Evolutionary conservation across 2,329 filamentous ascomycete species (phyloP).

Genomic region (Dichotomopilus funicola): DNA sequence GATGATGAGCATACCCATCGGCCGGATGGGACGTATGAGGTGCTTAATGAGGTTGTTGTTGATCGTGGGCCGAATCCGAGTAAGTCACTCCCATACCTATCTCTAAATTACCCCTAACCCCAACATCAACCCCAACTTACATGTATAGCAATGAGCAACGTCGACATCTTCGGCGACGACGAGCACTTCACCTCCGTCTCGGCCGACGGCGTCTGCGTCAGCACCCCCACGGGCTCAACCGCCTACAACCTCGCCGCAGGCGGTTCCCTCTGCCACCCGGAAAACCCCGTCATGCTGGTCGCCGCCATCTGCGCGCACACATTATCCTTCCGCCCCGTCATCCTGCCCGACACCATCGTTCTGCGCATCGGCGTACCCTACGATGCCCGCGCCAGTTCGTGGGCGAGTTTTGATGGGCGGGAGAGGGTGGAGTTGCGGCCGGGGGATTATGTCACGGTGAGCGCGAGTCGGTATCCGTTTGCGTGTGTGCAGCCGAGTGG

Average conservation of each 20-base stretch:
- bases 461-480: conserved; percentile 73
- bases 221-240: conserved; percentile 89
- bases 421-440: conserved; percentile 74
- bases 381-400: conserved; percentile 78
- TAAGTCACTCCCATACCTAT: conserved; percentile 15
- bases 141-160: conserved; percentile 71
- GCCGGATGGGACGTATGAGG: conserved; percentile 79
- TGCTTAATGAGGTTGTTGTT: conserved; percentile 94
- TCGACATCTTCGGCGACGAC: conserved; percentile 89
- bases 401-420: conserved; percentile 96
- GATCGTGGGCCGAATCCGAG: conserved; percentile 86
- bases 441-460: conserved; percentile 80
- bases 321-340: conserved; percentile 90
- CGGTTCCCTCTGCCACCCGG: conserved; percentile 90
- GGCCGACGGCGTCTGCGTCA: conserved; percentile 88
- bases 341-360: conserved; percentile 92
- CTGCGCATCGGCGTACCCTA: conserved; percentile 91
- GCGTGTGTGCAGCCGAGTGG: conserved; percentile 67
- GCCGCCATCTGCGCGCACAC: conserved; percentile 95
- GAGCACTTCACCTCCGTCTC: conserved; percentile 92
- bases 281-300: conserved; percentile 92
- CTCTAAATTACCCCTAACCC: not conserved
- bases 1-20: conserved; percentile 79
- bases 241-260: conserved; percentile 94
- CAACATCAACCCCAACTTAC: conserved; percentile 1